Base-by-base conservation (phyloP, 108 stramenopile genomes). In the Nitzschia palea region DNA sequence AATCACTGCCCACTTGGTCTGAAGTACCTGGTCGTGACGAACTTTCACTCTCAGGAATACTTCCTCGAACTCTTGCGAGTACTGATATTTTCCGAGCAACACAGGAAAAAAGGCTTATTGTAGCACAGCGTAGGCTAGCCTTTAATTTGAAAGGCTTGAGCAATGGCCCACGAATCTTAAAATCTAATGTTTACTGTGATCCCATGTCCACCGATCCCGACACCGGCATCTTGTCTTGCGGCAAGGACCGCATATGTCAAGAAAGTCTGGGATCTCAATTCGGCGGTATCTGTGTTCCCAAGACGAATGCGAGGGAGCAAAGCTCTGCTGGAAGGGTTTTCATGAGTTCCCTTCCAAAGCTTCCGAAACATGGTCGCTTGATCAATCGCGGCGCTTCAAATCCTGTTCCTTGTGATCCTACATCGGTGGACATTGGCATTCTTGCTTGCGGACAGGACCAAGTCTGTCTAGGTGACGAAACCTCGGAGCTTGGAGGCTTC, bases 401-500 rank as follows among this genome's bases (percentile, higher is more conserved):
- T 32, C 14, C 30, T 1, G 2, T 56, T 32, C n/a, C 2, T 28
- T 56, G 55, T 32, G 30, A 56, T 4, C 59, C 54, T 10, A 12
- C 6, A 14, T 29, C 31, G 14, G 54, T 40, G 9, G 59, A 60
- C 27, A 40, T 60, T 22, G 59, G 59, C 37, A 40, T 60, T 22
- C 36, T 60, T 20, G 15, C 59, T 25, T 60, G 59, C 23, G 40
- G 40, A 22, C 0, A 14, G 17, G 37, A 40, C 25, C 37, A 60
- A 60, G 40, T 18, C 43, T 60, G 59, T 23, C 12, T 22, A 23
- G 37, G 12, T 1, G 33, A 26, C 33, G 31, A 42, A 10, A 43
- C 20, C 36, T 60, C 59, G 15, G 1, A 42, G 12, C 59, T 60
- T 14, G 59, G 59, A 42, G 59, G 59, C 23, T 31, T 60, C 37